Conservation (phyloP, 371 early-diverging fungal genomes). For the Catenaria anguillulae region DNA sequence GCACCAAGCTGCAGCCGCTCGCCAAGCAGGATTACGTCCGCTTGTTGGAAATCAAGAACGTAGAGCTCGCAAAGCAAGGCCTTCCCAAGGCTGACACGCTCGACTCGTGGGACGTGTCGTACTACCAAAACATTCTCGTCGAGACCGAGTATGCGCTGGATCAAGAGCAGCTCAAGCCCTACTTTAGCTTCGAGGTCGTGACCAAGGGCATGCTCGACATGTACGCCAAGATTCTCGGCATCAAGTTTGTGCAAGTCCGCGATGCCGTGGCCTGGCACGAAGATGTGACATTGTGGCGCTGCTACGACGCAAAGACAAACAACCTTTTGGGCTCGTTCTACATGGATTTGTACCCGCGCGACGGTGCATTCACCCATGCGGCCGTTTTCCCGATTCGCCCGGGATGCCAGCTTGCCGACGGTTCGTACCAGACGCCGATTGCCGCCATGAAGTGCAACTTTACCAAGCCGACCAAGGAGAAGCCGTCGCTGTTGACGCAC, state of each 20-base stretch:
- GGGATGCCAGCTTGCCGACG: conserved; percentile 33
- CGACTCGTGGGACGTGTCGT: conserved; percentile 56
- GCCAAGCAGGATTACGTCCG: conserved; percentile 40
- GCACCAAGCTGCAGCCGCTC: conserved; percentile 34
- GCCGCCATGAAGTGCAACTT: conserved; percentile 75
- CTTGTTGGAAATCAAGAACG: conserved; percentile 40
- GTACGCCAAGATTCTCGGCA: conserved; percentile 47
- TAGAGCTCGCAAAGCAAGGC: conserved; percentile 21
- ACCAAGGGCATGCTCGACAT: conserved; percentile 50
- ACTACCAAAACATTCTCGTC: conserved; percentile 50
- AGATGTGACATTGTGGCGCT: conserved; percentile 52
- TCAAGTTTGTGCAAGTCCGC: conserved; percentile 44
- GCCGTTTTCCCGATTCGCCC: conserved; percentile 44
- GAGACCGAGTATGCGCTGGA: conserved; percentile 54
- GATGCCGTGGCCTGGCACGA: conserved; percentile 44
- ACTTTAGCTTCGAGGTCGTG: conserved; percentile 50
- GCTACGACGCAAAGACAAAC: conserved; percentile 41
- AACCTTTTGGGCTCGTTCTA: conserved; percentile 57
- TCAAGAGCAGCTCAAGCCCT: conserved; percentile 59
- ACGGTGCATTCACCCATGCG: conserved; percentile 63
- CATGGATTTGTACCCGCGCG: conserved; percentile 61
- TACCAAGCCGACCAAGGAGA: conserved; percentile 47
- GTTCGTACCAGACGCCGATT: conserved; percentile 42
- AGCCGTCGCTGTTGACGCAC: conserved; percentile 68
- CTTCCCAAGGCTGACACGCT: conserved; percentile 35